Conservation (phyloP, 2,329 filamentous ascomycete species). For the Apiospora phragmitis region DNA sequence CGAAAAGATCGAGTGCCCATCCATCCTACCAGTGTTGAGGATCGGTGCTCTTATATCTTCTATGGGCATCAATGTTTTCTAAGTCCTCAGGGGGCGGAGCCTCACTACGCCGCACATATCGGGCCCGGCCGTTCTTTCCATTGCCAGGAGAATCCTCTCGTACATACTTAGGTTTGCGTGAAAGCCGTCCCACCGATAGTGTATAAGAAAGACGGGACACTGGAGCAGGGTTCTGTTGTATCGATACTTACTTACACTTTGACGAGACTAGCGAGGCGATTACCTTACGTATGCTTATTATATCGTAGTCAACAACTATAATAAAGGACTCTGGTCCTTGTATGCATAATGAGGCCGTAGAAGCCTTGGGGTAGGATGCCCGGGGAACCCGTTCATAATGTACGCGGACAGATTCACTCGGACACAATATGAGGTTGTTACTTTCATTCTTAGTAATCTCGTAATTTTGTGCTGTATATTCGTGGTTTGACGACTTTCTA, state of each 20-base stretch:
- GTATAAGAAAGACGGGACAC: neutral
- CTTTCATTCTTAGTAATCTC: neutral
- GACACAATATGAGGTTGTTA: neutral
- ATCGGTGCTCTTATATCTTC: neutral
- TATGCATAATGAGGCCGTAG: neutral
- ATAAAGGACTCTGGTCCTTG: neutral
- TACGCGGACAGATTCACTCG: neutral
- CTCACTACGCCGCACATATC: neutral
- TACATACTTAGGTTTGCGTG: neutral
- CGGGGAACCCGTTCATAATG: neutral
- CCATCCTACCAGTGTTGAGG: neutral
- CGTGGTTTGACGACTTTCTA: no score
- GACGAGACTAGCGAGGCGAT: neutral
- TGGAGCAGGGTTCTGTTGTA: neutral
- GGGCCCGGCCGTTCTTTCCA: neutral
- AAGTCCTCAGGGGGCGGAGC: neutral
- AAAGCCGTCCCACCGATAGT: neutral
- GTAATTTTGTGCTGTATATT: neutral
- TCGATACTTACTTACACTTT: neutral
- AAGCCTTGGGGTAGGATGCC: neutral
- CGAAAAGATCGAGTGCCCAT: neutral
- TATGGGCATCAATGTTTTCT: neutral
- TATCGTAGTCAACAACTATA: neutral
- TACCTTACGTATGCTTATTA: neutral
- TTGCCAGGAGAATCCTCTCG: neutral